Evolutionary conservation across 2,329 filamentous ascomycete genomes (phyloP).

Genomic region (Aspergillus sp.): DNA sequence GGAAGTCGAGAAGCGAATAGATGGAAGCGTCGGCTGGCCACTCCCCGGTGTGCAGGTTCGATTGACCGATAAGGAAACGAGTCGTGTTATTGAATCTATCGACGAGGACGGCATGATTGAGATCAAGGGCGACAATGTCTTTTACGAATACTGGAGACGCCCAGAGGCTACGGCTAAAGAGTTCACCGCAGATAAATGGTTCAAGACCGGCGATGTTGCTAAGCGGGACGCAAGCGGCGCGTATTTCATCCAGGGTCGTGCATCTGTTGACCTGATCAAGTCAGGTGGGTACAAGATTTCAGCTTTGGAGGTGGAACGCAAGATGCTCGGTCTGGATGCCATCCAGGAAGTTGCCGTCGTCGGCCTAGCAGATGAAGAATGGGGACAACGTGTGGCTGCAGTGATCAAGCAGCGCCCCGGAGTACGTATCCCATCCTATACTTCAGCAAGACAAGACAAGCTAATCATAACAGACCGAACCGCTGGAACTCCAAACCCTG

Average conservation of each 20-base stretch:
- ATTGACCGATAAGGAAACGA: constrained; percentile 38
- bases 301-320: constrained; percentile 51
- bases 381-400: constrained; percentile 52
- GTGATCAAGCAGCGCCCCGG: constrained; percentile 40
- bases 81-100: constrained; percentile 20
- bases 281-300: constrained; percentile 54
- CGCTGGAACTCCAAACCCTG: constrained; percentile 25
- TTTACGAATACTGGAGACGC: constrained; percentile 39
- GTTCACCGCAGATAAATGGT: constrained; percentile 46
- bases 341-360: constrained; percentile 51
- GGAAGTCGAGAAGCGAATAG: constrained; percentile 34
- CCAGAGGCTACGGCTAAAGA: constrained; percentile 43
- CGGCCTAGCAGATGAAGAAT: constrained; percentile 50
- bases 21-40: constrained; percentile 47
- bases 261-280: constrained; percentile 52
- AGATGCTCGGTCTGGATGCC: constrained; percentile 45
- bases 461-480: constrained; percentile 17
- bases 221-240: constrained; percentile 31
- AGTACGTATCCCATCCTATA: constrained; percentile 16
- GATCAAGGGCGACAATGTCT: constrained; percentile 38
- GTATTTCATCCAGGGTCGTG: constrained; percentile 52
- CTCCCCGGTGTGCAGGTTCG: constrained; percentile 45
- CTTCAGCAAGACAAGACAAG: not conserved
- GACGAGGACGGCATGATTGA: constrained; percentile 42
- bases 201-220: constrained; percentile 45